Evolutionary conservation across 2,329 filamentous ascomycete genomes (phyloP).

Genomic region (Hansfordia pulvinata): DNA sequence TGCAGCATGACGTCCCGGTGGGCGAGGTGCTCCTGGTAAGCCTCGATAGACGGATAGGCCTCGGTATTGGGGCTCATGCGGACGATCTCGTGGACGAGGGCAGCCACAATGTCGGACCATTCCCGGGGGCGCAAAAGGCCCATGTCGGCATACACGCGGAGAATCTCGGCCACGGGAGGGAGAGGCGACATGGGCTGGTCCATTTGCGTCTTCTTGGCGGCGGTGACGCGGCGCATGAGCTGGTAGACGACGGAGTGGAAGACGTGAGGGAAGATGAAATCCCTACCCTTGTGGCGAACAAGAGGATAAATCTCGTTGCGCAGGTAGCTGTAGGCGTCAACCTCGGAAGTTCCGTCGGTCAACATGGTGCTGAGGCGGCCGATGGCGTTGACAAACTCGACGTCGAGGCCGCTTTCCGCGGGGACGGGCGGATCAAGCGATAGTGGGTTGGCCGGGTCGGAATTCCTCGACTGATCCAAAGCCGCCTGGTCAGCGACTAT

Average conservation of each 20-base stretch:
- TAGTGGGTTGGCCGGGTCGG: too few species aligned
- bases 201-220: slow-evolving; percentile 18
- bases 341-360: slow-evolving; percentile 9
- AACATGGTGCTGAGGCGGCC: slow-evolving; percentile 17
- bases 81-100: slow-evolving; percentile 19
- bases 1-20: slow-evolving; percentile 17
- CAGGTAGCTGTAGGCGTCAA: slow-evolving; percentile 11
- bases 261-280: slow-evolving; percentile 14
- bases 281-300: slow-evolving; percentile 9
- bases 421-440: too few species aligned
- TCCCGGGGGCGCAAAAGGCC: slow-evolving; percentile 16
- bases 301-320: slow-evolving; percentile 16
- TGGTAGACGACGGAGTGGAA: slow-evolving; percentile 14
- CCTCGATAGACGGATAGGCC: slow-evolving; percentile 11
- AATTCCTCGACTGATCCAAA: too few species aligned
- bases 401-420: slow-evolving; percentile 2
- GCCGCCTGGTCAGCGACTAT: slow-evolving; percentile 13
- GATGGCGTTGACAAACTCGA: slow-evolving; percentile 11
- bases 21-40: slow-evolving; percentile 15
- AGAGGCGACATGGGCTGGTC: slow-evolving; percentile 13
- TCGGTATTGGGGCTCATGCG: slow-evolving; percentile 10
- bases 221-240: slow-evolving; percentile 17
- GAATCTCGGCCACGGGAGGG: slow-evolving; percentile 23
- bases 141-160: slow-evolving; percentile 19
- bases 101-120: slow-evolving; percentile 20